These are phyloP conservation scores for Elsinoe arachidis DNA, from an alignment of 2,329 filamentous ascomycete species.

Conservation along the genomic window DNA sequence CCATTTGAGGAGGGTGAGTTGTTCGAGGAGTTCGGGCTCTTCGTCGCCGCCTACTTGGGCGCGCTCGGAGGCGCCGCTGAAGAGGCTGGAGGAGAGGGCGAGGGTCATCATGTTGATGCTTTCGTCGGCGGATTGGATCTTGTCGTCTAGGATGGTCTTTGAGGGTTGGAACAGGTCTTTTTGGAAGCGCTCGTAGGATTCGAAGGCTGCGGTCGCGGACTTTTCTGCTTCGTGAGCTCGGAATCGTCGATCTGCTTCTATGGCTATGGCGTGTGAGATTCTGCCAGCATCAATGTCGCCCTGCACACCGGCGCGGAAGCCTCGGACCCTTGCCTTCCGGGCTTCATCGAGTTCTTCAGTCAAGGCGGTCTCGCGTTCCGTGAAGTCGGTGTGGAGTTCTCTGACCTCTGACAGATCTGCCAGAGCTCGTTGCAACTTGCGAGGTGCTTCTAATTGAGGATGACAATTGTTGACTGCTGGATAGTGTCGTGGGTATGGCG, in stretches of 20 bases:
- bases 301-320: slow-evolving; percentile 67
- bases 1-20: slow-evolving; percentile 92
- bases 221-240: slow-evolving; percentile 13
- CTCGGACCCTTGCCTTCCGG: slow-evolving; percentile 42
- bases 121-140: slow-evolving; percentile 63
- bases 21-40: slow-evolving; percentile 85
- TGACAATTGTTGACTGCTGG: slow-evolving; percentile 95
- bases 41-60: slow-evolving; percentile 94
- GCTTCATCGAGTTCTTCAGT: slow-evolving; percentile 31
- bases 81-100: slow-evolving; percentile 22
- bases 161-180: slow-evolving; percentile 72
- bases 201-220: slow-evolving; percentile 51
- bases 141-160: slow-evolving; percentile 67
- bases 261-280: slow-evolving; percentile 75
- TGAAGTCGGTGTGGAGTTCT: slow-evolving; percentile 36
- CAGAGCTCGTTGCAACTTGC: slow-evolving; percentile 65
- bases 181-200: slow-evolving; percentile 53
- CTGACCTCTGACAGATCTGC: slow-evolving; percentile 51
- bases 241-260: slow-evolving; percentile 51
- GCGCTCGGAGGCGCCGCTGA: slow-evolving; percentile 40
- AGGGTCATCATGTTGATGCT: slow-evolving; percentile 70
- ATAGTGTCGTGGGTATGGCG: slow-evolving; percentile 87
- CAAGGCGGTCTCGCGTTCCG: background rate
- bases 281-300: slow-evolving; percentile 67
- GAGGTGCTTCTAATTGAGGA: slow-evolving; percentile 72